Conservation (phyloP, 2,329 filamentous ascomycete genomes). For the Exophiala sideris region DNA sequence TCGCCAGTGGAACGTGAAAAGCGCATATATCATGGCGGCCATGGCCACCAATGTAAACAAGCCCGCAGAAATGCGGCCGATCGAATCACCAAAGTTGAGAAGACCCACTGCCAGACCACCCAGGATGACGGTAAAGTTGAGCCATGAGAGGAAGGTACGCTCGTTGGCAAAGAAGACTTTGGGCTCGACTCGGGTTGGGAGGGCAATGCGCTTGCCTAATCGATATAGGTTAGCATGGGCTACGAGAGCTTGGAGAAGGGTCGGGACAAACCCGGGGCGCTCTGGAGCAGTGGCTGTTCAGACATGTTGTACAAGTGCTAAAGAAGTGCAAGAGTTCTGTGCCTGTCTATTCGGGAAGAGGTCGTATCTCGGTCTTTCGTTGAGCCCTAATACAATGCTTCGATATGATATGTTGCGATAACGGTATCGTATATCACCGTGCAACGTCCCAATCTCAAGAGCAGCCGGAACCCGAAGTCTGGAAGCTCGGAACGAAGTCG, state of each 20-base stretch:
- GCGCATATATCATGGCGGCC: constrained; percentile 90
- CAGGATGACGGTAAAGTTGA: constrained; percentile 98
- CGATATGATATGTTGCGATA: too few relatives aligned
- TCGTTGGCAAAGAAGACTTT: constrained; percentile 99
- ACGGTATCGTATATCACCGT: too few relatives aligned
- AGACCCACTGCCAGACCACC: constrained; percentile 94
- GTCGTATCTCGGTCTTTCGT: too few relatives aligned
- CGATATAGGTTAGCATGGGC: neutral
- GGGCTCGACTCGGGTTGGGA: constrained; percentile 95
- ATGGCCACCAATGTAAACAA: constrained; percentile 94
- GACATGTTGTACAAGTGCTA: constrained; percentile 65
- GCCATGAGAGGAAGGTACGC: constrained; percentile 97
- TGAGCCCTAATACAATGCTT: too few relatives aligned
- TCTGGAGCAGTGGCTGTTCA: constrained; percentile 91
- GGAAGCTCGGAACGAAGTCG: neutral
- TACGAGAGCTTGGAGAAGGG: too few relatives aligned
- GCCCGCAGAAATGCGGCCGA: constrained; percentile 89
- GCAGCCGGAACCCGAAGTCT: too few relatives aligned
- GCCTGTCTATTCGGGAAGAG: neutral
- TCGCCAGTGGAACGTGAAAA: constrained; percentile 95
- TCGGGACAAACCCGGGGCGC: constrained; percentile 69
- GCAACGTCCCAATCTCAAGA: too few relatives aligned
- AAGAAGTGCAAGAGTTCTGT: neutral
- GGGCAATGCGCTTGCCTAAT: constrained; percentile 95
- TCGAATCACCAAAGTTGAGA: constrained; percentile 93